Conservation (phyloP, 441 rosid species). For the Hura crepitans region DNA sequence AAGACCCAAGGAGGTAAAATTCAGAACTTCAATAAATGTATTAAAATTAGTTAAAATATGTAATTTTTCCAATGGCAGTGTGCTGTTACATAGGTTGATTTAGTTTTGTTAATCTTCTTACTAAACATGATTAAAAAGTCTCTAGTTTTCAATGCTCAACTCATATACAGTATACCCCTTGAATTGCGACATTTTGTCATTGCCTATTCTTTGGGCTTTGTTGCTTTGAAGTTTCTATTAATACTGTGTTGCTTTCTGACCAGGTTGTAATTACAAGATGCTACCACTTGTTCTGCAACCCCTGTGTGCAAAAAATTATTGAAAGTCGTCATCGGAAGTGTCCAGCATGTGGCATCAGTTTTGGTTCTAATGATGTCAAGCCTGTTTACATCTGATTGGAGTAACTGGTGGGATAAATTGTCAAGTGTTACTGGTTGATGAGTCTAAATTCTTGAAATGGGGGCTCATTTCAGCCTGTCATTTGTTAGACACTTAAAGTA, state of each 20-base stretch:
- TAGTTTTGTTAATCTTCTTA: not conserved
- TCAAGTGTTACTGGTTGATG: conserved; percentile 8
- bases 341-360: conserved; percentile 76
- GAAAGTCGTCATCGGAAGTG: conserved; percentile 86
- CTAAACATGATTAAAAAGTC: not conserved
- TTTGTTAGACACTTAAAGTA: conserved; percentile 14
- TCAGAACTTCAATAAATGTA: too few relatives aligned
- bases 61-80: too few relatives aligned
- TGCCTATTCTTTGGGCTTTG: not conserved
- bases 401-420: not conserved
- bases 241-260: conserved; percentile 3
- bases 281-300: conserved; percentile 87
- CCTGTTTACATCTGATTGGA: conserved; percentile 66
- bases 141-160: not conserved
- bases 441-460: not conserved
- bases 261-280: conserved; percentile 98
- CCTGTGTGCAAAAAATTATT: conserved; percentile 71
- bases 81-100: not conserved
- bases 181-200: not conserved
- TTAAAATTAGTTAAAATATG: too few relatives aligned
- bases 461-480: not conserved
- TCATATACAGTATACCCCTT: not conserved
- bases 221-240: conserved; percentile 2
- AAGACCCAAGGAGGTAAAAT: conserved; percentile 82
- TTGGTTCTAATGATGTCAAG: conserved; percentile 81